Base-by-base conservation (phyloP, 2,329 filamentous ascomycete species). In the Fusarium metavorans region DNA sequence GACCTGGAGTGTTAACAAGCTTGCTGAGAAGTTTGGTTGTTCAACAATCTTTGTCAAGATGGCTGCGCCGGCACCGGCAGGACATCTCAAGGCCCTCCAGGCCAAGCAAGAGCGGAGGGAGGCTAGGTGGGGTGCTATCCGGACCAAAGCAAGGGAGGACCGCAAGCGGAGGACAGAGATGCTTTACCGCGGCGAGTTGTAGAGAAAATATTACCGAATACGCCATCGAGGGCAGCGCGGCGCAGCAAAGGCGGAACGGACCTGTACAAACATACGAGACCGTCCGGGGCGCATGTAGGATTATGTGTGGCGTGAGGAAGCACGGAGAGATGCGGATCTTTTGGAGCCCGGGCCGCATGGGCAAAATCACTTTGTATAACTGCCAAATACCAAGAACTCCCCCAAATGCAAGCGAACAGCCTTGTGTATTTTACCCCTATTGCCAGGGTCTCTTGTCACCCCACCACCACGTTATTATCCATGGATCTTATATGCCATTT, bases 51-150 rank as follows among this genome's bases (percentile, higher is more conserved):
- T 92, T 76, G 85, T 92, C 68, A 87, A 88, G 80, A 89, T 91
- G 82, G 90, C 87, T 77, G 87, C 87, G 78, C 84, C 86, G 64
- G 84, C 89, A 25, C 82, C 85, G 39, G 70, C 75, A 7, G 85
- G 87, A 77, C 87, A 92, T 82, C 82, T 83, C 70, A 80, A 85
- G 64, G 84, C 81, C 73, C 81, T 89, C 64, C 81, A 81, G 77
- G 83, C 80, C 66, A 85, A 85, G 80, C 70, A 86, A 71, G 87
- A 88, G 67, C 83, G 84, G 39, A 84, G 87, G 68, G 86, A 86
- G 83, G 83, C 83, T n/a, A 82, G 87, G 61, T 92, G 90, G 90
- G 90, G 91, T 13, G 85, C 88, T 23, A 87, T 86, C 71, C 86
- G 87, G 81, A 82, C 82, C 34, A 84, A 86, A 79, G 91, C 91